Evolutionary conservation across 2,329 filamentous ascomycete genomes (phyloP), one percentile per base, ranked within the genome.

Genomic region (Pseudogymnoascus sp.): DNA sequence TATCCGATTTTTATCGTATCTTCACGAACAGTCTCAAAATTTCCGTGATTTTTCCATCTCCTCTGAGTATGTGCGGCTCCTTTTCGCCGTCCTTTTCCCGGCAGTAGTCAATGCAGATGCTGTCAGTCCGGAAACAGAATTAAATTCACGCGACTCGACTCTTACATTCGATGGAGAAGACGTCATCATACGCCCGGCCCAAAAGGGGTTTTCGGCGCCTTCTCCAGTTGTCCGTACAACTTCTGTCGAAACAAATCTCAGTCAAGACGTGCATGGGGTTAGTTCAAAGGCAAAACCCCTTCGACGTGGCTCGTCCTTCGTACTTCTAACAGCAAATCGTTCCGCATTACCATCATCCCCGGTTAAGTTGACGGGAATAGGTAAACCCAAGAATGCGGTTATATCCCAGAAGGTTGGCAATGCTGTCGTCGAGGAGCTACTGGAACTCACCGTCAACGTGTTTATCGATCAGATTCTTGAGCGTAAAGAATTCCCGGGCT

Each of bases 401-500:
- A 68, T 74, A 0, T 72, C 76, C 8, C 77, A 79, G 60, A 79
- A 78, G 62, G 78, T 87, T 9, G 86, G 85, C 34, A 87, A 89
- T 68, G 80, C 84, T 0, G 80, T 96, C 16, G 81, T 93, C 0
- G 88, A 95, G 64, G 85, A 84, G 4, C 77, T 97, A 12, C 74
- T 96, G 4, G 88, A 92, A 64, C 80, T 97, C 20, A 82, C 93
- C 1, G 79, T 94, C 57, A 83, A 82, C 18, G 85, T 97, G 0
- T 96, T 96, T 69, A 81, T 89, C 58, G 92, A 97, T 68, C 91
- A 97, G 67, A 77, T 97, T 0, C 83, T 96, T 41, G 82, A 81
- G 30, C 86, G 91, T 25, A 96, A 96, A 71, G 94, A 99, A 60
- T 99, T 97, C 70, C 80, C 87, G 2, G 93, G 94, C 0, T 89